These are phyloP conservation scores for Penicillium sp. DNA, from an alignment of 2,329 filamentous ascomycete species.

Conservation along the genomic window DNA sequence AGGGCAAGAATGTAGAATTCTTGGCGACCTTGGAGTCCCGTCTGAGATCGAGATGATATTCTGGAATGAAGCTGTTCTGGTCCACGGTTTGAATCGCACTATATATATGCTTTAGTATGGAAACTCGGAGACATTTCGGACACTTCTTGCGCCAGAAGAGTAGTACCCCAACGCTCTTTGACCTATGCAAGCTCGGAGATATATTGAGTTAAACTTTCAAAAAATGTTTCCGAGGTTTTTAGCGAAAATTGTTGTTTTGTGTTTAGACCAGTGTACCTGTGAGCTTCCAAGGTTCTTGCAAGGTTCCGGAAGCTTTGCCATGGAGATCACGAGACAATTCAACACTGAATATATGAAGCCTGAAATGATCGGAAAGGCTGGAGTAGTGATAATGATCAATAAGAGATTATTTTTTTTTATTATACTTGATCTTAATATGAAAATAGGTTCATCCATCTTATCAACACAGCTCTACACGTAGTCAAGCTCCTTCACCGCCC, in stretches of 20 bases:
- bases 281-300: neutral
- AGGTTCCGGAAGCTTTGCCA: neutral
- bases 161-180: neutral
- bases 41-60: neutral
- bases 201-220: neutral
- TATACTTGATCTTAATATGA: no score
- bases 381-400: no score
- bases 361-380: no score
- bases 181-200: neutral
- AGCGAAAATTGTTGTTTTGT: fast-evolving
- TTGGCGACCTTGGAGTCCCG: neutral
- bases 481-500: conserved; percentile 15
- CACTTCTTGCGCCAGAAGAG: conserved; percentile 17
- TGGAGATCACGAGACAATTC: neutral
- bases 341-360: no score
- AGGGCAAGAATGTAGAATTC: neutral
- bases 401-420: fast-evolving
- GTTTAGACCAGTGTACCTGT: neutral
- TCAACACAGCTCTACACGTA: neutral
- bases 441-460: no score
- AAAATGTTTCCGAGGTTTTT: neutral
- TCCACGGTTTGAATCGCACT: neutral
- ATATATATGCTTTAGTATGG: neutral
- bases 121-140: conserved; percentile 35
- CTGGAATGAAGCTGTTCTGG: neutral